These are phyloP conservation scores for Inonotus obliquus DNA, from an alignment of 1,284 basidiomycete genomes.

Conservation along the genomic window DNA sequence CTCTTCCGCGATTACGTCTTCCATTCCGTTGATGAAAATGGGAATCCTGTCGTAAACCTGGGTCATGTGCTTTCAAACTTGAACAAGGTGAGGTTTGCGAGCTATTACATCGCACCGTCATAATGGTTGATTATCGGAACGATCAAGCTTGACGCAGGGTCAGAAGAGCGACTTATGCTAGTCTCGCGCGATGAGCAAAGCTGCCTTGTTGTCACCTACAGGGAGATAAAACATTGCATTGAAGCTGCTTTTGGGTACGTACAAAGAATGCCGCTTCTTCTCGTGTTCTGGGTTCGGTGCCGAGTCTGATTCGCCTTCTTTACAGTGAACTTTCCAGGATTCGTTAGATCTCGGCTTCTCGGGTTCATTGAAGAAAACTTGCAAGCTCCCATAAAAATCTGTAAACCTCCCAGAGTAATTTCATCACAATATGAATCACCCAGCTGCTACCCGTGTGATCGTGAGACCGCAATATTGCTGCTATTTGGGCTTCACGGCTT, in stretches of 20 bases:
- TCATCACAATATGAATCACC: not conserved
- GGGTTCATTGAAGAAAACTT: not conserved
- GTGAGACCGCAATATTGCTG: not conserved
- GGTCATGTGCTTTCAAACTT: constrained; percentile 87
- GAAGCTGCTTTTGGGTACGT: constrained; percentile 70
- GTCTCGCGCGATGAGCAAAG: constrained; percentile 93
- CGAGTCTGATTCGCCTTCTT: not conserved
- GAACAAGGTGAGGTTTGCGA: constrained; percentile 63
- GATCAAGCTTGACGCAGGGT: constrained; percentile 83
- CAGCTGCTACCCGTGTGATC: not conserved
- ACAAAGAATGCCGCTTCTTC: not conserved
- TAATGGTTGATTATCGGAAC: not conserved
- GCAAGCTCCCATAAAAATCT: not conserved
- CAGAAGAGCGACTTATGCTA: constrained; percentile 93
- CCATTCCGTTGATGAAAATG: constrained; percentile 91
- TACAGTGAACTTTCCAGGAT: constrained; percentile 21
- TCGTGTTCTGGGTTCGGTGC: not conserved
- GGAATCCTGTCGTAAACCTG: constrained; percentile 87
- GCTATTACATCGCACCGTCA: not conserved
- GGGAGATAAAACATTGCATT: constrained; percentile 85
- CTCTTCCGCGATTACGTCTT: constrained; percentile 98
- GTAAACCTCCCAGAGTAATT: not conserved
- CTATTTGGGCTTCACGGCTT: constrained; percentile 5
- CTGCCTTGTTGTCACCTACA: constrained; percentile 93
- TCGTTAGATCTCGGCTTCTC: constrained; percentile 2